These are phyloP conservation scores for Boletus reticulatus DNA, from an alignment of 768 basidiomycete genomes.

Conservation along the genomic window DNA sequence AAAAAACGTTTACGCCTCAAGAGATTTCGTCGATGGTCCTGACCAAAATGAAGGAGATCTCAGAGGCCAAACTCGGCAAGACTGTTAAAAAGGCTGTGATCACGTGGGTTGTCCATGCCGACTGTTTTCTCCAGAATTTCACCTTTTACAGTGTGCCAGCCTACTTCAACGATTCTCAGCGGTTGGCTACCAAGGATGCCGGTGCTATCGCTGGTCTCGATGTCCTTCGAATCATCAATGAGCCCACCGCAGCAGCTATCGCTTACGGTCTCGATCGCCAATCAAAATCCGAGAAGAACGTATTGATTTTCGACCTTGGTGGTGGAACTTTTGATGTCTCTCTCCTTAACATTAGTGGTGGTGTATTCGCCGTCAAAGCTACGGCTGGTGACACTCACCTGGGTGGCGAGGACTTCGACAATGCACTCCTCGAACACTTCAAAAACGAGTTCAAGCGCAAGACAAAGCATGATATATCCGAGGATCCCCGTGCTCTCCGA, in stretches of 20 bases:
- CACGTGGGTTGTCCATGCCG: slow-evolving; percentile 60
- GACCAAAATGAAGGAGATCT: slow-evolving; percentile 99
- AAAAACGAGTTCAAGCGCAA: slow-evolving; percentile 99
- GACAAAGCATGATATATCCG: slow-evolving; percentile 95
- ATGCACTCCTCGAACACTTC: slow-evolving; percentile 97
- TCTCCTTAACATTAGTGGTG: slow-evolving; percentile 94
- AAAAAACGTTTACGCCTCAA: slow-evolving; percentile 95
- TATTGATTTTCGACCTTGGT: slow-evolving; percentile 99
- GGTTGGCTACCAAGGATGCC: slow-evolving; percentile 98
- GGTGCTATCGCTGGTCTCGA: slow-evolving; percentile 97
- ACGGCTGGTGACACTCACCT: slow-evolving; percentile 99
- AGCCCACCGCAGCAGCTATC: slow-evolving; percentile 98
- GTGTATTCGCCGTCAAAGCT: slow-evolving; percentile 99
- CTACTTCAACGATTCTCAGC: slow-evolving; percentile 99
- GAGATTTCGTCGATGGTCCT: slow-evolving; percentile 99
- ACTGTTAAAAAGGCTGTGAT: slow-evolving; percentile 98
- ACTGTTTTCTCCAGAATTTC: slow-evolving; percentile 1
- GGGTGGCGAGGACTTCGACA: slow-evolving; percentile 99
- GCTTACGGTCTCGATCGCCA: slow-evolving; percentile 98
- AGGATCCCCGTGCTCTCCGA: slow-evolving; percentile 94
- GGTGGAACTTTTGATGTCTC: slow-evolving; percentile 99
- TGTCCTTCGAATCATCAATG: slow-evolving; percentile 99
- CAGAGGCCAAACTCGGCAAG: slow-evolving; percentile 98
- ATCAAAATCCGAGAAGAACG: slow-evolving; percentile 93
- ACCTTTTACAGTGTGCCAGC: slow-evolving; percentile 72